These are phyloP conservation scores for Starmerella vitae DNA, from an alignment of 805 yeast species.

Conservation along the genomic window DNA sequence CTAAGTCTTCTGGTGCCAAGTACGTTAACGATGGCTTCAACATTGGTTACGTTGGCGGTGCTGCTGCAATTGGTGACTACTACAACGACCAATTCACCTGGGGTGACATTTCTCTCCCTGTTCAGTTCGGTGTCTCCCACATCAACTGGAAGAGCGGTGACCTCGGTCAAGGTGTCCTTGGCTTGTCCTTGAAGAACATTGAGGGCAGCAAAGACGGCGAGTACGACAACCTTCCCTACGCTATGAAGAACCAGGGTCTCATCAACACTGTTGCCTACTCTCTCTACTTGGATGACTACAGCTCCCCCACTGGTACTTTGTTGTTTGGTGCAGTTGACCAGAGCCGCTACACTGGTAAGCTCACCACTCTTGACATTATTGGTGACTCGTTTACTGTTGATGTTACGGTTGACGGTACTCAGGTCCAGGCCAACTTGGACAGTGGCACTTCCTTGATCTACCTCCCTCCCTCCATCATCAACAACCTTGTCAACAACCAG, in stretches of 20 bases:
- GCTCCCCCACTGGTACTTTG: conserved; percentile 17
- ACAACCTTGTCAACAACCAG: conserved; percentile 26
- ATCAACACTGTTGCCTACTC: conserved; percentile 35
- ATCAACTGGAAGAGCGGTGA: too few species aligned
- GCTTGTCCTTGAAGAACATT: background rate
- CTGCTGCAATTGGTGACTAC: conserved; percentile 36
- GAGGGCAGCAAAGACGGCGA: background rate
- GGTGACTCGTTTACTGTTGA: too few species aligned
- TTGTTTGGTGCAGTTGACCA: too few species aligned
- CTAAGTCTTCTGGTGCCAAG: too few species aligned
- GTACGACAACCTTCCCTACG: conserved; percentile 26
- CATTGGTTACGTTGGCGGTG: conserved; percentile 27
- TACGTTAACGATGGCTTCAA: too few species aligned
- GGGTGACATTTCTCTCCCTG: conserved; percentile 33
- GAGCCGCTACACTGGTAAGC: conserved; percentile 53
- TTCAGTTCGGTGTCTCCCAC: conserved; percentile 6
- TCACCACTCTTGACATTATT: conserved; percentile 14
- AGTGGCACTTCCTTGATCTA: conserved; percentile 39
- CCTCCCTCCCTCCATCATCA: conserved; percentile 29
- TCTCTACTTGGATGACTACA: conserved; percentile 30
- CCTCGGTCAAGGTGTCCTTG: conserved; percentile 2
- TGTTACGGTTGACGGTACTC: background rate
- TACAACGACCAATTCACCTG: conserved; percentile 47
- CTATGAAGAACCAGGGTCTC: conserved; percentile 30
- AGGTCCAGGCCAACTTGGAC: conserved; percentile 38